Conservation (phyloP, 345 rosid species). For the Rhizophora apiculata region DNA sequence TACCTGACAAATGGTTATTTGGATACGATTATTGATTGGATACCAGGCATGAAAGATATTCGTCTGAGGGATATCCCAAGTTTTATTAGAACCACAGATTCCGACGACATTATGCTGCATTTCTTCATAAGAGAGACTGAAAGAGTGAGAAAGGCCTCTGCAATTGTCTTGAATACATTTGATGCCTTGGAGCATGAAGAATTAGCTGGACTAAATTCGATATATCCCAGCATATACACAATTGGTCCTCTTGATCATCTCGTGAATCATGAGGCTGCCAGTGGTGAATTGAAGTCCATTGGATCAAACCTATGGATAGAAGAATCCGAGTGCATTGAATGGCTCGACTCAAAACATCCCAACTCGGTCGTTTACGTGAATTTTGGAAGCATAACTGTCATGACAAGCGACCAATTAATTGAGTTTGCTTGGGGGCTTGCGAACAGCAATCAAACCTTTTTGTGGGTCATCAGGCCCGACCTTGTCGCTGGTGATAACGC, state of each 20-base stretch:
- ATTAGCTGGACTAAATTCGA: not conserved
- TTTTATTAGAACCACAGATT: constrained; percentile 18
- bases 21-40: constrained; percentile 17
- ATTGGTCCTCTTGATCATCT: constrained; percentile 13
- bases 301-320: constrained; percentile 20
- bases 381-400: constrained; percentile 17
- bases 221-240: constrained; percentile 11
- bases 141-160: constrained; percentile 10
- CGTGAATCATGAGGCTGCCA: not conserved
- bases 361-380: constrained; percentile 14
- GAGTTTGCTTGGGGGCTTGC: constrained; percentile 23
- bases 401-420: constrained; percentile 8
- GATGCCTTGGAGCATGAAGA: constrained; percentile 7
- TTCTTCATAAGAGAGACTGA: not conserved
- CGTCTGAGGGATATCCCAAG: constrained; percentile 15
- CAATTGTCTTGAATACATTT: constrained; percentile 15
- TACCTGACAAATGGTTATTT: constrained; percentile 14
- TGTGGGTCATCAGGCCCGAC: constrained; percentile 20
- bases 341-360: constrained; percentile 14
- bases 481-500: constrained; percentile 9
- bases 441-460: constrained; percentile 7
- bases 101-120: constrained; percentile 2
- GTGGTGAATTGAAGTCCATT: not conserved
- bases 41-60: constrained; percentile 17
- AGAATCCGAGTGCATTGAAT: constrained; percentile 7